Evolutionary conservation across 2,329 filamentous ascomycete genomes (phyloP).

Genomic region (Grosmannia serpens): DNA sequence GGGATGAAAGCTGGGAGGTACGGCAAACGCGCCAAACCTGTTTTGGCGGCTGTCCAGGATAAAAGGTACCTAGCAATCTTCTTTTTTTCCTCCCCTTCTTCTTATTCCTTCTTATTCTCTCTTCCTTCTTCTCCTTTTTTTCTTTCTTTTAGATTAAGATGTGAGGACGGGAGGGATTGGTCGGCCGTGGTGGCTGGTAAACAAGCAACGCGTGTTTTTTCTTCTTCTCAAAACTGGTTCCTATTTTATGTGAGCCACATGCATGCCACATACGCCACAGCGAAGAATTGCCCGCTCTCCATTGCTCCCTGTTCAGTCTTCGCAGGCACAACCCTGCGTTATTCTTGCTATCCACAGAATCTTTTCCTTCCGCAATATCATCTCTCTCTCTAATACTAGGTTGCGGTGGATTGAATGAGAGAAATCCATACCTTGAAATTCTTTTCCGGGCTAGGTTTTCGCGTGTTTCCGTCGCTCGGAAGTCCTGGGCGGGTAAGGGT

Average conservation of each 20-base stretch:
- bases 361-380: not conserved
- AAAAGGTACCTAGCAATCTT: not conserved
- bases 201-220: conserved; percentile 8
- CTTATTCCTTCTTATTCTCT: not conserved
- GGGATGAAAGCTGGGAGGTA: not conserved
- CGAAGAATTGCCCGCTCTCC: not conserved
- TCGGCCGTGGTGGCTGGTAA: conserved; percentile 7
- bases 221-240: not conserved
- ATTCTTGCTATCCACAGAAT: not conserved
- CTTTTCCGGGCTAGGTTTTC: not conserved
- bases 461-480: not conserved
- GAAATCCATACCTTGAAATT: not conserved
- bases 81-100: not conserved
- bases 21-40: conserved; percentile 8
- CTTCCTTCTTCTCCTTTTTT: not conserved
- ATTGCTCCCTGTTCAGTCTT: not conserved
- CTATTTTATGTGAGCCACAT: conserved; percentile 8
- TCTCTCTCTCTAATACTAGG: not conserved
- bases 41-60: not conserved
- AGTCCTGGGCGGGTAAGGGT: not conserved
- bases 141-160: conserved; percentile 2
- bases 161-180: not conserved
- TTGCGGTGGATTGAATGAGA: not conserved
- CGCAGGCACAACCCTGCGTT: not conserved
- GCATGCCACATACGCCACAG: conserved; percentile 7